Conservation (phyloP, 176 grass and related monocot species). For the Aechmea fasciata region DNA sequence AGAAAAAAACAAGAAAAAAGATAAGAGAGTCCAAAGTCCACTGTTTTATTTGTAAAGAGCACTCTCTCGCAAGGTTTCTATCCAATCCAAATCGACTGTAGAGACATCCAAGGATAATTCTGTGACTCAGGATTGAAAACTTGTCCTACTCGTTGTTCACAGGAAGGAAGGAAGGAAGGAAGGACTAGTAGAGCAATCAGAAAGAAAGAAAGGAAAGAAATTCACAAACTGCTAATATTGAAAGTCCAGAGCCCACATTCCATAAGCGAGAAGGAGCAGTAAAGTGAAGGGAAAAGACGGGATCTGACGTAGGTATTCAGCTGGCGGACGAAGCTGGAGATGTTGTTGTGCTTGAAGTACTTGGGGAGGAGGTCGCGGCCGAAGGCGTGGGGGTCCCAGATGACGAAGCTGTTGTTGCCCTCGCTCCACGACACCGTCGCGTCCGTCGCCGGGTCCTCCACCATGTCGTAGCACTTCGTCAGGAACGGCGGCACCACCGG, state of each 20-base stretch:
- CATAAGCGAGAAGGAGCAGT: background rate
- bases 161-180: too few relatives aligned
- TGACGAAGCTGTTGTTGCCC: constrained; percentile 10
- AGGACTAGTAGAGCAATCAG: too few relatives aligned
- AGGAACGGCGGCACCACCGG: background rate
- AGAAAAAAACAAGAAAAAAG: too few relatives aligned
- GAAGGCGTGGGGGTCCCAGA: constrained; percentile 6
- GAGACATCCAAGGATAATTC: too few relatives aligned
- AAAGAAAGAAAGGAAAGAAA: too few relatives aligned
- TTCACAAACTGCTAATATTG: too few relatives aligned
- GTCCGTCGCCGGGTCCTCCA: background rate
- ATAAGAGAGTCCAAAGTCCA: too few relatives aligned
- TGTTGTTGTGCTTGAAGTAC: constrained; percentile 12
- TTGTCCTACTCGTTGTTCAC: too few relatives aligned
- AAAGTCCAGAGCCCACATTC: background rate
- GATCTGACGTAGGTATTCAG: constrained; percentile 5
- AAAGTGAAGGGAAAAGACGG: background rate
- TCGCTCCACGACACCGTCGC: constrained; percentile 7
- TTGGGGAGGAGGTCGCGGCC: background rate
- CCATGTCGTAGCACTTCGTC: constrained; percentile 16
- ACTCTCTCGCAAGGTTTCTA: too few relatives aligned
- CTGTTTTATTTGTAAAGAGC: too few relatives aligned
- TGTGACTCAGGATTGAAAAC: too few relatives aligned
- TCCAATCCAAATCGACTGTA: too few relatives aligned
- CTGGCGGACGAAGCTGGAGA: constrained; percentile 11